A percentile compares a stretch with the other conserved stretches of the same genome.
Conservation (phyloP, 192 early-diverging fungal genomes). For the Coemansia sp. region DNA sequence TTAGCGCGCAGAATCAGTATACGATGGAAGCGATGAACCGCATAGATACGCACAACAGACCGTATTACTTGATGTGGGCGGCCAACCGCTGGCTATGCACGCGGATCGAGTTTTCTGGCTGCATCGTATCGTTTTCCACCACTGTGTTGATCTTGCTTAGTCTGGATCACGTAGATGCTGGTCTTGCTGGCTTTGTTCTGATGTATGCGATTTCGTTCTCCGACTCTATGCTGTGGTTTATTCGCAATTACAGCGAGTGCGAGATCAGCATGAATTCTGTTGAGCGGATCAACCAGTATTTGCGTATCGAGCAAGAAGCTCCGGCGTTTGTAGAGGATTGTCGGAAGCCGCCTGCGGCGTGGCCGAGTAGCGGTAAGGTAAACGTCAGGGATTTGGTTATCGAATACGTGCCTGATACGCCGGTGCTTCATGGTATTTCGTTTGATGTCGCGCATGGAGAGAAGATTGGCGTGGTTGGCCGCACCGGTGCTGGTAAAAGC, state of each 20-base stretch:
- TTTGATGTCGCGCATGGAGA: slow-evolving; percentile 68
- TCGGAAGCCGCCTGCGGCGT: slow-evolving; percentile 56
- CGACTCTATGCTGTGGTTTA: slow-evolving; percentile 74
- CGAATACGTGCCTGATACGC: slow-evolving; percentile 76
- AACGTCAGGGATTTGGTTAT: slow-evolving; percentile 66
- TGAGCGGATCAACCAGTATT: slow-evolving; percentile 86
- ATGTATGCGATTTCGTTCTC: slow-evolving; percentile 87
- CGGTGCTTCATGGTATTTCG: slow-evolving; percentile 76
- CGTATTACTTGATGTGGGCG: slow-evolving; percentile 85
- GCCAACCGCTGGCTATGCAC: slow-evolving; percentile 90
- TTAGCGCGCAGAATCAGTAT: slow-evolving; percentile 75
- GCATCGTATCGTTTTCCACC: slow-evolving; percentile 72
- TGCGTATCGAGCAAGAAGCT: slow-evolving; percentile 78
- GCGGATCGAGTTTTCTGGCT: slow-evolving; percentile 78
- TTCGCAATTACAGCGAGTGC: slow-evolving; percentile 77
- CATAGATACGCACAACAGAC: slow-evolving; percentile 79
- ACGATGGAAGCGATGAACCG: slow-evolving; percentile 62
- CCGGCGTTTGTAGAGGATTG: slow-evolving; percentile 23
- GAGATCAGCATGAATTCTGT: slow-evolving; percentile 88
- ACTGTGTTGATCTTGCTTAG: slow-evolving; percentile 64
- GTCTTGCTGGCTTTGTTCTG: slow-evolving; percentile 84
- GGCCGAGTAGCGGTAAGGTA: slow-evolving; percentile 74
- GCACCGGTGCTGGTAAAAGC: slow-evolving; percentile 86
- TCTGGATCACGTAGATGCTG: slow-evolving; percentile 69
- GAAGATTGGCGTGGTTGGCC: slow-evolving; percentile 91